Evolutionary conservation across 441 rosid species (phyloP).

Genomic region (Viola pubescens): DNA sequence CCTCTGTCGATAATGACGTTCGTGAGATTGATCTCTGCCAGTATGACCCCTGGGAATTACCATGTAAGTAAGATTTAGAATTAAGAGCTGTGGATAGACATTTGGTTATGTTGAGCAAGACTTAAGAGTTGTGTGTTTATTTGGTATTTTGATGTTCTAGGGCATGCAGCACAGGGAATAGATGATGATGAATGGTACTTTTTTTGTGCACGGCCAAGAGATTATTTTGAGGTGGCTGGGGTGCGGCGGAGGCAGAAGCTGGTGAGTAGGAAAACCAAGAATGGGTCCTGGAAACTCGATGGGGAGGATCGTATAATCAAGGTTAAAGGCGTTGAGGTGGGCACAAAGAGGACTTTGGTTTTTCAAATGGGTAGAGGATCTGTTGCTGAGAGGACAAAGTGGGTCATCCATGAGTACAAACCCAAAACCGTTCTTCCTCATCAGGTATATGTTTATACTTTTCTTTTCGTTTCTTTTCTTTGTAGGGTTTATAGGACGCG

Average conservation of each 20-base stretch:
- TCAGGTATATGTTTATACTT: too few relatives aligned
- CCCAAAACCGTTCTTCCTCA: neutral
- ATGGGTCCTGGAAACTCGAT: constrained; percentile 19
- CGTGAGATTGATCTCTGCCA: neutral
- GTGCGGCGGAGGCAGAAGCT: neutral
- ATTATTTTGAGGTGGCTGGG: too few relatives aligned
- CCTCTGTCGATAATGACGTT: neutral
- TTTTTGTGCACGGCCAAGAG: constrained; percentile 10
- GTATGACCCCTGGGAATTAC: constrained; percentile 11
- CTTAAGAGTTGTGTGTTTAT: too few relatives aligned
- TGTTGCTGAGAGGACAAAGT: constrained; percentile 8
- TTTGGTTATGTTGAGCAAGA: too few relatives aligned
- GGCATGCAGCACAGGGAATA: neutral
- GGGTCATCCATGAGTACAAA: constrained; percentile 21
- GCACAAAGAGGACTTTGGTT: constrained; percentile 14
- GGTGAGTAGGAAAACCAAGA: constrained; percentile 6
- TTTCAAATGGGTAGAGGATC: constrained; percentile 2
- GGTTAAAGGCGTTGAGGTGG: neutral
- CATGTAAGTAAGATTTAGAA: neutral
- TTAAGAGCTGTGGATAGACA: neutral
- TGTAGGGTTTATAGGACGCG: too few relatives aligned
- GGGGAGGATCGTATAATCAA: constrained; percentile 21
- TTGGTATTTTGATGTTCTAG: too few relatives aligned
- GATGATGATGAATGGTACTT: constrained; percentile 5
- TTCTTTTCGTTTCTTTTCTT: too few relatives aligned